phyloP scores from a whole-genome alignment of 106 monocot genomes.

The Apostasia ramifera region DNA sequence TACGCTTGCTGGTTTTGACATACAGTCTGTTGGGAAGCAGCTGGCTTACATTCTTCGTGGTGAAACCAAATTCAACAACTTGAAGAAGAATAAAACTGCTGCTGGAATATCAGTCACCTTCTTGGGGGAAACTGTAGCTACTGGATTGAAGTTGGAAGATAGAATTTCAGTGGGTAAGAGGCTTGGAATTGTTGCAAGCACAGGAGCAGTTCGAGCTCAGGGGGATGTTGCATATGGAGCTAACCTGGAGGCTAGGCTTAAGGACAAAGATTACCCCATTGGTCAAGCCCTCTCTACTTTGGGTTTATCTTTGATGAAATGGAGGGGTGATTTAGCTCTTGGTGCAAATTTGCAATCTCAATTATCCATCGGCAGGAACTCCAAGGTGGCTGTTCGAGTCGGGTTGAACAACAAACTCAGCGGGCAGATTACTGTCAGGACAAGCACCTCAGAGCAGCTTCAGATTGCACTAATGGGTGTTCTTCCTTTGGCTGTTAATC shows the following conservation, averaged over 20 bases:
- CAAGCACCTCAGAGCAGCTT: conserved; percentile 60
- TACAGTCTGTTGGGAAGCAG: conserved; percentile 68
- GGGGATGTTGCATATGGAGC: conserved; percentile 76
- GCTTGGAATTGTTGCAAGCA: conserved; percentile 42
- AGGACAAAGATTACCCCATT: conserved; percentile 73
- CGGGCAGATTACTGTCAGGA: conserved; percentile 64
- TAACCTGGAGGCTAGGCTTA: conserved; percentile 62
- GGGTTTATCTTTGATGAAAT: conserved; percentile 69
- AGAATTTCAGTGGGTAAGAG: conserved; percentile 60
- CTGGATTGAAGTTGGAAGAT: conserved; percentile 78
- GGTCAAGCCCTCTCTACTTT: conserved; percentile 59
- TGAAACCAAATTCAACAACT: conserved; percentile 73
- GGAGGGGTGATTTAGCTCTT: conserved; percentile 69
- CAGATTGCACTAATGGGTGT: conserved; percentile 69
- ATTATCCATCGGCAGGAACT: conserved; percentile 41
- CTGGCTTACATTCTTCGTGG: conserved; percentile 56
- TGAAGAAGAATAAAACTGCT: conserved; percentile 82
- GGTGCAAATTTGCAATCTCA: conserved; percentile 87
- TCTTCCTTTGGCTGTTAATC: conserved; percentile 33
- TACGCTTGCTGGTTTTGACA: conserved; percentile 65
- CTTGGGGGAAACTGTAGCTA: conserved; percentile 61
- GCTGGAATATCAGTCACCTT: conserved; percentile 67
- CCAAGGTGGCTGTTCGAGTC: conserved; percentile 57
- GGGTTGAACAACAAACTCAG: conserved; percentile 69
- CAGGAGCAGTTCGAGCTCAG: conserved; percentile 50